Percentiles rank a stretch among this genome's conserved stretches.
Evolutionary conservation across 345 rosid genomes (phyloP).

Genomic region (Eucalyptus marginata): DNA sequence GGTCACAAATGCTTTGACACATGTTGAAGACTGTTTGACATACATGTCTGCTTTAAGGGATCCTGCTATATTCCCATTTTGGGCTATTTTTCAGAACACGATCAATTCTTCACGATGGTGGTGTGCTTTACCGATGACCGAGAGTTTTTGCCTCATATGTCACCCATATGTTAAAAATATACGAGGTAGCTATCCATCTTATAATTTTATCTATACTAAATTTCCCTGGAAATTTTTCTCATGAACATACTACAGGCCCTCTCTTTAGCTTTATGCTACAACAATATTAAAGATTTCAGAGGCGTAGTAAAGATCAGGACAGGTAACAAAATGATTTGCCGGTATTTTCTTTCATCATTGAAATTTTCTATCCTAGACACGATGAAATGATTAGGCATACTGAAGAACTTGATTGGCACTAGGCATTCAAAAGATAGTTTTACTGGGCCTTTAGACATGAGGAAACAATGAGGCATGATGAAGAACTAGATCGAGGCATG

Average conservation of each 20-base stretch:
- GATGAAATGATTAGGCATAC: not conserved
- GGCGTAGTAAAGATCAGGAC: slow-evolving; percentile 92
- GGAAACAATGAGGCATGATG: not conserved
- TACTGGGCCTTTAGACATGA: not conserved
- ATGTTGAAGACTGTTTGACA: slow-evolving; percentile 62
- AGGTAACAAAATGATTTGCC: slow-evolving; percentile 33
- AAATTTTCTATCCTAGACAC: not conserved
- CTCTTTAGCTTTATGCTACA: slow-evolving; percentile 59
- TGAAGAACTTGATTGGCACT: not conserved
- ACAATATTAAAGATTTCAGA: slow-evolving; percentile 82
- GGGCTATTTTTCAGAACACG: slow-evolving; percentile 73
- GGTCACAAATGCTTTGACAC: slow-evolving; percentile 74
- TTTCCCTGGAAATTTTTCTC: not conserved
- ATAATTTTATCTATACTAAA: not conserved
- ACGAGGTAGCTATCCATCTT: not conserved
- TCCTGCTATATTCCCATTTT: slow-evolving; percentile 67
- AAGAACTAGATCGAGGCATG: not conserved
- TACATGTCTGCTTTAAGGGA: slow-evolving; percentile 58
- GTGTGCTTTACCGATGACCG: not conserved
- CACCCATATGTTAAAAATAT: not conserved
- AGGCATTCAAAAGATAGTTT: not conserved
- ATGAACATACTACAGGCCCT: not conserved
- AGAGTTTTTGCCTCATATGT: not conserved
- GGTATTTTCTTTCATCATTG: not conserved
- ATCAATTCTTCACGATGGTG: not conserved